Base-by-base conservation (phyloP, 2,329 filamentous ascomycete species). In the Alternaria incomplexa region DNA sequence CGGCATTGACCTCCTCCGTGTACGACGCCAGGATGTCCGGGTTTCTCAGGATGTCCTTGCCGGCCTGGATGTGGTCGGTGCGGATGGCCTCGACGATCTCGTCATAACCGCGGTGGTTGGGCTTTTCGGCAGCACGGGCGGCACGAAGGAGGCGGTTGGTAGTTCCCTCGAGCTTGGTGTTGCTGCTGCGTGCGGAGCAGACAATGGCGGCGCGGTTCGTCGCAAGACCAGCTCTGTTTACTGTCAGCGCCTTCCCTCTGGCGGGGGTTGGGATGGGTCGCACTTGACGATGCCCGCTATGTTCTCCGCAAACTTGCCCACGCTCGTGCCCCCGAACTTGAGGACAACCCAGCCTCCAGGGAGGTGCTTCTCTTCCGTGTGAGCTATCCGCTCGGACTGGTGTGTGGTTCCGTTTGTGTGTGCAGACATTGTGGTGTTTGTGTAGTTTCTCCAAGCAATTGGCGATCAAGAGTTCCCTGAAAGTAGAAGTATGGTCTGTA, bases 291-390 rank as follows among this genome's bases (percentile, higher is more conserved):
- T 93, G 73, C 91, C 80, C 62, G 82, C 83, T 74, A 85, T 85
- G 67, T 83, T 81, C 69, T 82, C 86, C 56, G 94, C 90, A 74
- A 97, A 97, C 82, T 98, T 98, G 73, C 95, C 96, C 55, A 98
- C 92, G 77, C 93, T 97, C 56, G 95, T 99, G 55, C 95, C 95
- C 66, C 94, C 94, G 80, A 97, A 97, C 81, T 97, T 97, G 80
- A 97, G 93, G 54, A 97, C 91, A 28, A 97, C 86, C 94, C 93
- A 97, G 44, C 83, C 83, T 36, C 83, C 83, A 11, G 83, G 83
- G 47, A 85, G 73, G 66, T 85, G 79, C 73, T 83, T 82, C 67
- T 85, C 83, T 71, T 80, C 72, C 26, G 73, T 77, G 77, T 80
- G 79, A 64, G 78, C 74, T 81, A 79, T 80, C 76, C 77, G 75